Base-by-base conservation (phyloP, 225 moss, liverwort and hornwort species). In the Physcomitrium patens region DNA sequence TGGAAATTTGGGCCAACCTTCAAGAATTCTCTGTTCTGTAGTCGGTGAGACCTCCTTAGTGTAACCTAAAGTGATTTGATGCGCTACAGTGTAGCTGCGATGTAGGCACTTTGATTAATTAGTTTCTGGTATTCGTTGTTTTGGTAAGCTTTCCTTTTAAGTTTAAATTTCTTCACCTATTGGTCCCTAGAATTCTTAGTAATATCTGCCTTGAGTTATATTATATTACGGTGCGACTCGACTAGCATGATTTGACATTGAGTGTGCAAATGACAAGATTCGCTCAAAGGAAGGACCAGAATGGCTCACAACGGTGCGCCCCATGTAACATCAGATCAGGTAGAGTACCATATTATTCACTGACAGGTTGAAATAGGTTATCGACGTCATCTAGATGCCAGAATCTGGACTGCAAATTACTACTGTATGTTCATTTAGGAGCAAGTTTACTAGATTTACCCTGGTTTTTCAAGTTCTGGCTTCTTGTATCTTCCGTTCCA, bases 261-360 rank as follows among this genome's bases (percentile, higher is more conserved):
- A 10, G 63, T 77, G 58, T 77, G 68, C 23, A 58, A 43, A 74
- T 74, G 72, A 68, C 75, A 65, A 82, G 79, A 69, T 43, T 61
- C 68, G 17, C 16, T 14, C 13, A 56, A 65, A 65, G 74, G 52
- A 65, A 82, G 64, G 49, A 74, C 46, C 59, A 76, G 66, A 69
- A 87, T 87, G 87, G 68, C 80, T 60, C 69, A 75, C 56, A 78
- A 27, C 62, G 82, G 78, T 72, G 71, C 54, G 14, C 69, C 74
- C 31, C 71, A 71, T 66, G 76, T 65, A 73, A 57, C 67, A 6
- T 73, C 70, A 18, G 80, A 79, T 27, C 84, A 84, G 84, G 82
- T 84, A 84, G 58, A 72, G 1, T 55, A 1, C 37, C 52, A 60
- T 12, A 27, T 13, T 68, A 44, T 68, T 0, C 7, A n/a, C 27